These are phyloP conservation scores for Neopestalotiopsis sp. DNA, from an alignment of 2,329 filamentous ascomycete genomes.

Conservation along the genomic window DNA sequence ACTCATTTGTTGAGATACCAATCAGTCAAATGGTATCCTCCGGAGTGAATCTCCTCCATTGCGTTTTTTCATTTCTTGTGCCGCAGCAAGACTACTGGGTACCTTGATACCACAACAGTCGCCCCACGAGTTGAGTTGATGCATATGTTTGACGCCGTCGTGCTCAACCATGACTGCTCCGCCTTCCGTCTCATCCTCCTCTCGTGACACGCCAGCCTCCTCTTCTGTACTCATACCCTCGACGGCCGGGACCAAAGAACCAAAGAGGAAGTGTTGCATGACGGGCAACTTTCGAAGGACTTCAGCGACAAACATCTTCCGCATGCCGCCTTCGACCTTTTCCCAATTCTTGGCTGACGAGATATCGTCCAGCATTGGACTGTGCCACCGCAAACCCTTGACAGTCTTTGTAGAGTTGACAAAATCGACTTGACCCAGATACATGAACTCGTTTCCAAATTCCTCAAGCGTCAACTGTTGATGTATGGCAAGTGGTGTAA, in stretches of 20 bases:
- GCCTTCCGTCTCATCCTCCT: constrained; percentile 56
- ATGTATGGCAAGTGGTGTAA: constrained; percentile 82
- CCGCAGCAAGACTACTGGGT: constrained; percentile 89
- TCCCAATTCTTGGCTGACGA: constrained; percentile 86
- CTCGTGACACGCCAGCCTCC: constrained; percentile 50
- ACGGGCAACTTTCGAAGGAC: constrained; percentile 93
- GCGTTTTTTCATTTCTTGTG: constrained; percentile 83
- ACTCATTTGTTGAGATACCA: neutral
- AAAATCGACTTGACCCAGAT: constrained; percentile 90
- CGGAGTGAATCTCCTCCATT: constrained; percentile 65
- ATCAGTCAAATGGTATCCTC: constrained; percentile 80
- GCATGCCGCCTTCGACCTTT: constrained; percentile 95
- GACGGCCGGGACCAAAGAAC: constrained; percentile 78
- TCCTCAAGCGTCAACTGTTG: constrained; percentile 88
- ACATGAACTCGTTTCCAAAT: constrained; percentile 81
- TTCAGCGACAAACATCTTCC: constrained; percentile 94
- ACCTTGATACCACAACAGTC: constrained; percentile 99
- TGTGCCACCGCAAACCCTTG: constrained; percentile 93
- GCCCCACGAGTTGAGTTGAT: constrained; percentile 79
- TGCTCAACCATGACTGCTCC: constrained; percentile 67
- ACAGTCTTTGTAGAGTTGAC: constrained; percentile 97
- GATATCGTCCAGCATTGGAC: constrained; percentile 98
- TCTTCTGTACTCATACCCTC: constrained; percentile 78
- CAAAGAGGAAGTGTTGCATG: constrained; percentile 98
- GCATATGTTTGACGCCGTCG: constrained; percentile 71